Conservation (phyloP, 1,139 yeast genomes). For the Yamadazyma sp. region DNA sequence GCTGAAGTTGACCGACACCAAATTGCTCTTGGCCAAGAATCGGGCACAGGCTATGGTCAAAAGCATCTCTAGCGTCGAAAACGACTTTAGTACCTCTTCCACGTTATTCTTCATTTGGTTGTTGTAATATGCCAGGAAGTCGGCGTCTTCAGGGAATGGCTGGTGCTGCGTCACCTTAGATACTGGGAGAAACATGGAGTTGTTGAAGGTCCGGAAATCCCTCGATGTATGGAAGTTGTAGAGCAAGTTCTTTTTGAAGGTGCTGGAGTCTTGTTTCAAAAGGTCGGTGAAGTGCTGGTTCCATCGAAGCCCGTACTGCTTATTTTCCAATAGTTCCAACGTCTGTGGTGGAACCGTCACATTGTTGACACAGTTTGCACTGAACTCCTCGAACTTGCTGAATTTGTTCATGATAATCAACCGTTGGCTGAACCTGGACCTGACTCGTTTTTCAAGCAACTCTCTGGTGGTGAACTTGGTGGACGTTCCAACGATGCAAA, state of each 20-base stretch:
- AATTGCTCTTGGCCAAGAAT: slow-evolving; percentile 58
- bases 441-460: slow-evolving; percentile 83
- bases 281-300: slow-evolving; percentile 43
- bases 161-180: slow-evolving; percentile 22
- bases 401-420: slow-evolving; percentile 61
- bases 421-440: slow-evolving; percentile 85
- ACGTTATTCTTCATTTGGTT: slow-evolving; percentile 22
- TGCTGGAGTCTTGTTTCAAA: slow-evolving; percentile 9
- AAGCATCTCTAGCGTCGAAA: slow-evolving; percentile 70
- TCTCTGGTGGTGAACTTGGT: slow-evolving; percentile 76
- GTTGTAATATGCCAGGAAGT: slow-evolving; percentile 25
- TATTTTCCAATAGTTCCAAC: slow-evolving; percentile 17
- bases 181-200: slow-evolving; percentile 49
- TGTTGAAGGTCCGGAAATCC: slow-evolving; percentile 57
- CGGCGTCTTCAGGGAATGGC: slow-evolving; percentile 35
- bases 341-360: slow-evolving; percentile 24
- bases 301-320: slow-evolving; percentile 44
- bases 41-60: slow-evolving; percentile 75
- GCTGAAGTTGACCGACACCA: slow-evolving; percentile 66
- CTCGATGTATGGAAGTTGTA: slow-evolving; percentile 59
- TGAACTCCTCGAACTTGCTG: slow-evolving; percentile 43
- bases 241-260: slow-evolving; percentile 24
- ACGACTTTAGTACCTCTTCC: slow-evolving; percentile 37
- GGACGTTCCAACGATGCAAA: slow-evolving; percentile 80
- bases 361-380: slow-evolving; percentile 28